Percentiles rank a stretch among this genome's conserved stretches.
Conservation (phyloP, 2,329 filamentous ascomycete species). For the Botrytis aclada region DNA sequence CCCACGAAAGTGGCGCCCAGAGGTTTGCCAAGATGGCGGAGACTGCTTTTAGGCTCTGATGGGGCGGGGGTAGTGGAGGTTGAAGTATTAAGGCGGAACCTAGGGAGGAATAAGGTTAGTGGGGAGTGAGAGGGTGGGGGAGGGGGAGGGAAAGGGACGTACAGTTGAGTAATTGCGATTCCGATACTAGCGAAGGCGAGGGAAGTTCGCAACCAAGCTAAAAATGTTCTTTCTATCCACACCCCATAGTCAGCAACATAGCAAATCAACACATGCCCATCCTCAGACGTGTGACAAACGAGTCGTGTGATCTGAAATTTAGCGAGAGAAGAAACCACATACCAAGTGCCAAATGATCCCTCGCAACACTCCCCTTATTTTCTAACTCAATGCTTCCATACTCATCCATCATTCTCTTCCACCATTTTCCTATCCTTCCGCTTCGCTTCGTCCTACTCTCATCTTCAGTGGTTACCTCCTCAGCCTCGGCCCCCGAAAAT, state of each 20-base stretch:
- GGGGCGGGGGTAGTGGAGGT: constrained; percentile 38
- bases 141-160: constrained; percentile 5
- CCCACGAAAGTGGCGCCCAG: constrained; percentile 74
- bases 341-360: constrained; percentile 81
- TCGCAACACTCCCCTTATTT: constrained; percentile 79
- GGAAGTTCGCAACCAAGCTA: constrained; percentile 81
- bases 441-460: constrained; percentile 22
- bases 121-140: neutral
- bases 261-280: neutral
- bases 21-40: constrained; percentile 67
- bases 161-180: constrained; percentile 76
- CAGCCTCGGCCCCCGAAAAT: neutral
- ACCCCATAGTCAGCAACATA: neutral
- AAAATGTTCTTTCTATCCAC: constrained; percentile 70
- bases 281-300: neutral
- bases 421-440: constrained; percentile 46
- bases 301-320: neutral
- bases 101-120: neutral
- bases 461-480: constrained; percentile 18
- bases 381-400: constrained; percentile 66
- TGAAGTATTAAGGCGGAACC: constrained; percentile 73
- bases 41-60: constrained; percentile 39
- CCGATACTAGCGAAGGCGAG: constrained; percentile 79
- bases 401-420: constrained; percentile 46
- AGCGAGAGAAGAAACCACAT: constrained; percentile 23